Base-by-base conservation (phyloP, 208 protist genomes). In the Crithidia thermophila region DNA sequence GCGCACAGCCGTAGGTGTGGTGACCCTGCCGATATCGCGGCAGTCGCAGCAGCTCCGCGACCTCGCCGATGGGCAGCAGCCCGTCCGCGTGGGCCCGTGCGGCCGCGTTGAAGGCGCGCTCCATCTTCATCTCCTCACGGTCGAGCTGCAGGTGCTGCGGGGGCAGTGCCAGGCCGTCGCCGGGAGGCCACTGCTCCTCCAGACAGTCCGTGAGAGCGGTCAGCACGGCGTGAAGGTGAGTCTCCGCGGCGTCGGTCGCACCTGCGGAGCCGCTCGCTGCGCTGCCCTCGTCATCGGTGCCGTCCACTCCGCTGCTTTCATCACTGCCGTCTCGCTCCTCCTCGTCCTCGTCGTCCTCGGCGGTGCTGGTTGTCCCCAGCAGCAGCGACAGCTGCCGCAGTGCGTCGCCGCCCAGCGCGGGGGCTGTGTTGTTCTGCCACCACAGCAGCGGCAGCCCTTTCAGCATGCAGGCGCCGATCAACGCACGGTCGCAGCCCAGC, bases 401-500 rank as follows among this genome's bases (percentile, higher is more conserved):
- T 2, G 47, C 25, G 6, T 9, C 58, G 6, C 20, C 43, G 46
- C 23, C 37, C 25, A 74, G 43, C 18, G 18, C 66, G 0, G 63
- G 7, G 13, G n/a, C 55, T 2, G 49, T 36, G n/a, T n/a, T n/a
- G n/a, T 40, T 43, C 10, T 21, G 20, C 27, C 39, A 30, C 53
- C 61, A 76, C 11, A 53, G 67, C 40, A 50, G 28, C 28, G 64
- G 57, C 55, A 86, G 25, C 11, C 84, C 82, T 14, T 72, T 18
- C 31, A 88, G 11, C 40, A 81, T 72, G 75, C 77, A 85, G 37
- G 84, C 78, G 28, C 77, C 72, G 21, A 93, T 82, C 58, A 95
- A 72, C 2, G 82, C 75, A 0, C 90, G 67, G 11, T 67, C 60
- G 49, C 89, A 75, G 30, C 88, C 88, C 9, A 92, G 65, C 73